Evolutionary conservation across 2,329 filamentous ascomycete species (phyloP).

Genomic region (Exophiala oligosperma): DNA sequence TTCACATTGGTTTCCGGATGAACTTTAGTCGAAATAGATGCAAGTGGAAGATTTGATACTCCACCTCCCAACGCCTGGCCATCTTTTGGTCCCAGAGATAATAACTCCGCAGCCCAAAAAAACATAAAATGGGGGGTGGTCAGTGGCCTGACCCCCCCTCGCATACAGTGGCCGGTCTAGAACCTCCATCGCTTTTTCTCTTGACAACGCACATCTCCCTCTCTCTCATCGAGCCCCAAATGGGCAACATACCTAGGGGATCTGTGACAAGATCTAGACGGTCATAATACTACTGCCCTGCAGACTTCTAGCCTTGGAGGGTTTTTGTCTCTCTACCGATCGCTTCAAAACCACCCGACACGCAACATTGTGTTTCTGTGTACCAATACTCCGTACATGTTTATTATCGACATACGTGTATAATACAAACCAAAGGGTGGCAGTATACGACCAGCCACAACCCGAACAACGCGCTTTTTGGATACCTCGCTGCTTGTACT

Average conservation of each 20-base stretch:
- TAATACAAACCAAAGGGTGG: too few relatives aligned
- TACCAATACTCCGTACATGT: background rate
- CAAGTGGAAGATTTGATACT: background rate
- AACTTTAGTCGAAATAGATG: background rate
- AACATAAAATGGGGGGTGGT: background rate
- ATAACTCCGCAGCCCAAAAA: too few relatives aligned
- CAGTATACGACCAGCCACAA: too few relatives aligned
- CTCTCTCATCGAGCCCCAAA: background rate
- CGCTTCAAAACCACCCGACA: background rate
- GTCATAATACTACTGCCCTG: too few relatives aligned
- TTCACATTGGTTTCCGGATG: background rate
- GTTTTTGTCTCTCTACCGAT: background rate
- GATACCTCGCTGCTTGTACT: too few relatives aligned
- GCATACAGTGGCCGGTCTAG: background rate
- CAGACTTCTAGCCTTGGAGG: background rate
- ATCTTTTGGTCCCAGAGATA: too few relatives aligned
- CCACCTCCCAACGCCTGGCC: background rate
- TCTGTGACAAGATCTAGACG: background rate
- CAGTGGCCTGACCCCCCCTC: background rate
- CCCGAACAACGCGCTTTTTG: too few relatives aligned
- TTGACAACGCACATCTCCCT: background rate
- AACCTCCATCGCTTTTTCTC: background rate
- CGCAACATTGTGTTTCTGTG: background rate
- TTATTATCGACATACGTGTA: too few relatives aligned
- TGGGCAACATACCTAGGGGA: background rate